Evolutionary conservation across 306 rosid species (phyloP), one percentile per base, ranked within the genome.

Genomic region (Rosa chinensis): DNA sequence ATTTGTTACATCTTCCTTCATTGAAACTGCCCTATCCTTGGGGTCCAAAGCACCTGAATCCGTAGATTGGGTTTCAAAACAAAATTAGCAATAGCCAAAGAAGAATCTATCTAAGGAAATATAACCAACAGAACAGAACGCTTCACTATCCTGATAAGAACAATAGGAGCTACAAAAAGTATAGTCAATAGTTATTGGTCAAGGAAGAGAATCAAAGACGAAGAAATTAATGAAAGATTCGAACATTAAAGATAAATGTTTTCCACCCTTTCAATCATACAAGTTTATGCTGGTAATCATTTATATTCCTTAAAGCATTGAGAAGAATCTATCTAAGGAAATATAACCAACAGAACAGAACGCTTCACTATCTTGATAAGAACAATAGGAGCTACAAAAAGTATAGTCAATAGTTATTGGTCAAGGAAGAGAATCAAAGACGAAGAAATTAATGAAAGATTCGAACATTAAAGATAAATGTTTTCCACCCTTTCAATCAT

Each of bases 31-130:
- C 43, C 69, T 89, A 70, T 72, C 83, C 48, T 82, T 82, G 6
- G 63, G 87, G 79, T 70, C 64, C 69, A 90, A 86, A 83, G 74
- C 84, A 48, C 39, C 90, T 4, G 25, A 71, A 73, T 67, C 85
- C 84, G 81, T 66, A 59, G 66, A 88, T 70, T 59, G 63, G 76
- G 63, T 25, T 74, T 55, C 23, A 5, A 63, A 79, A 66, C 73
- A 56, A 86, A 86, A 84, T 82, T 66, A 74, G 69, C 80, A 59
- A 76, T 63, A 77, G 72, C 50, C 66, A 78, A 59, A 23, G 79
- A 77, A 37, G 69, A 77, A 63, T 9, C 42, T 20, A 53, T 43
- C 69, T 13, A 35, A 32, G 1, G 9, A 28, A 12, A 64, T 32
- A 13, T 64, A 64, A 64, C 32, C 39, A 21, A 23, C 16, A 59